Evolutionary conservation across 768 basidiomycete genomes (phyloP).

Genomic region (Fomitopsis pulvina): DNA sequence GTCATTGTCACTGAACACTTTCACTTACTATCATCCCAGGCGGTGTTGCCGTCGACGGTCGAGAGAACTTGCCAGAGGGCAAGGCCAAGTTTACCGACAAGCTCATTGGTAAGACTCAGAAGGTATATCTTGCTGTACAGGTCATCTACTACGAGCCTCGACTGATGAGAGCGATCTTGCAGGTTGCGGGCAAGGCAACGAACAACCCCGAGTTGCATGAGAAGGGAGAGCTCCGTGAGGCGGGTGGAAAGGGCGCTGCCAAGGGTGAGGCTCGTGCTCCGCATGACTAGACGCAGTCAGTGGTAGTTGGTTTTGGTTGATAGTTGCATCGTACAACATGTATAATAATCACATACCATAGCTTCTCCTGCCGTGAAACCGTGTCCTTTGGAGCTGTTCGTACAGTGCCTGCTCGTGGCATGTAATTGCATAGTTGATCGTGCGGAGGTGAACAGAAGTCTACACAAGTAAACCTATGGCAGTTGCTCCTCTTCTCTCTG

Average conservation of each 20-base stretch:
- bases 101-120: slow-evolving; percentile 50
- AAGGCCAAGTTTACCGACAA: slow-evolving; percentile 45
- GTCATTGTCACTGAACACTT: not conserved
- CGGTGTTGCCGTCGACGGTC: slow-evolving; percentile 30
- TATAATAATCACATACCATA: no score
- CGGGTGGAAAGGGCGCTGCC: slow-evolving; percentile 43
- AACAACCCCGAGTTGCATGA: slow-evolving; percentile 46
- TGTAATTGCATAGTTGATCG: no score
- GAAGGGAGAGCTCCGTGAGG: slow-evolving; percentile 49
- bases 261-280: slow-evolving; percentile 33
- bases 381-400: no score
- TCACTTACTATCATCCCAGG: slow-evolving; percentile 16
- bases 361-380: no score
- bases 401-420: no score
- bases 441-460: no score
- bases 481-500: no score
- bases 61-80: slow-evolving; percentile 28
- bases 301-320: not conserved
- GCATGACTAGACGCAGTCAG: slow-evolving; percentile 28
- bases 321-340: not conserved
- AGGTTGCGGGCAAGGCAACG: slow-evolving; percentile 46
- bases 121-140: slow-evolving; percentile 30
- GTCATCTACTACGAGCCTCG: not conserved
- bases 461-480: no score
- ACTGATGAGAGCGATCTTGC: not conserved